Percentiles rank a stretch among this genome's conserved stretches.
Evolutionary conservation across 164 flowering plant genomes (phyloP).

Genomic region (Berberis vulgaris): DNA sequence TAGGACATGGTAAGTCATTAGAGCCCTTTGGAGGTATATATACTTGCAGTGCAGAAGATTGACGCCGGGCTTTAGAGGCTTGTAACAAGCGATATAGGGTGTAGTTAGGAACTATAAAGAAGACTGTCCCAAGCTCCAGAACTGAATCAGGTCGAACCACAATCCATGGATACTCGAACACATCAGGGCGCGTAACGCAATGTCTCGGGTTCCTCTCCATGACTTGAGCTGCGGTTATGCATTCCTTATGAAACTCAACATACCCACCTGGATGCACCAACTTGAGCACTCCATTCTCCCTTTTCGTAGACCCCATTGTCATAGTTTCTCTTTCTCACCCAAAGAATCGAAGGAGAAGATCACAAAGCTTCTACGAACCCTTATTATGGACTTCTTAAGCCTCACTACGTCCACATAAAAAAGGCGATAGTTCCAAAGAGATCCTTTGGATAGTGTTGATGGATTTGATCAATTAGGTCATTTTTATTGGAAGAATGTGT

Average conservation of each 20-base stretch:
- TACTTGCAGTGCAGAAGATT: background rate
- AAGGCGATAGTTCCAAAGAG: constrained; percentile 6
- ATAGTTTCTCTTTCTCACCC: background rate
- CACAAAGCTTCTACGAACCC: background rate
- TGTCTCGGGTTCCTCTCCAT: constrained; percentile 53
- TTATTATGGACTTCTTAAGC: constrained; percentile 3
- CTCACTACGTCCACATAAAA: constrained; percentile 3
- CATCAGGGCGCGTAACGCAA: constrained; percentile 52
- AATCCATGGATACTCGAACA: constrained; percentile 51
- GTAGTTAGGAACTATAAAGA: constrained; percentile 41
- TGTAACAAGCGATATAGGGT: constrained; percentile 34
- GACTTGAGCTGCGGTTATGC: constrained; percentile 38
- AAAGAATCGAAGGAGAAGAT: constrained; percentile 2
- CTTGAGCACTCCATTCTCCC: constrained; percentile 34
- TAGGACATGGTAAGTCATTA: background rate
- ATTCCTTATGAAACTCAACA: constrained; percentile 31
- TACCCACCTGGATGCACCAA: constrained; percentile 42
- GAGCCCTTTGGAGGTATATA: no score
- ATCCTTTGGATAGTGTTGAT: background rate
- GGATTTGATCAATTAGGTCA: constrained; percentile 1
- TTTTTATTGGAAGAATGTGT: constrained; percentile 1
- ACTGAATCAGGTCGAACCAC: constrained; percentile 50
- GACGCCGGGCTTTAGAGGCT: constrained; percentile 2
- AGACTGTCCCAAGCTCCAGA: constrained; percentile 38
- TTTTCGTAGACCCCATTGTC: constrained; percentile 13